phyloP scores from a whole-genome alignment of 805 yeast genomes.

The Komagataella pseudopastoris region DNA sequence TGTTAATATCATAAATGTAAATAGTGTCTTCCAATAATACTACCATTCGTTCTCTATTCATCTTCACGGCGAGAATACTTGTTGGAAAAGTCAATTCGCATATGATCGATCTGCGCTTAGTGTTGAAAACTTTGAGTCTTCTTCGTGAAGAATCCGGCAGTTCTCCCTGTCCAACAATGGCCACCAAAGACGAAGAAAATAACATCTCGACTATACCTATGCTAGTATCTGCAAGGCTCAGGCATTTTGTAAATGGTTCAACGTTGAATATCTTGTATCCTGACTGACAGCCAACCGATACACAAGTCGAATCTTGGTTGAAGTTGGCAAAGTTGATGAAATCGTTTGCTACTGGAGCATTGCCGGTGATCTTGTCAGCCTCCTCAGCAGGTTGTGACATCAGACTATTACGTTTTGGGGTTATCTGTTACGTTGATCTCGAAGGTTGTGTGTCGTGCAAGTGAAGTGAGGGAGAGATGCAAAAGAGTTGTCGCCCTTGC shows the following conservation, averaged over 20 bases:
- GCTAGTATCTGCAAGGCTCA: constrained; percentile 37
- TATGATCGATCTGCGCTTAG: constrained; percentile 53
- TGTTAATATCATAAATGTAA: constrained; percentile 79
- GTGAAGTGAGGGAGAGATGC: background rate
- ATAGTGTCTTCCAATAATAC: constrained; percentile 79
- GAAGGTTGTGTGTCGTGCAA: background rate
- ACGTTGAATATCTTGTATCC: constrained; percentile 74
- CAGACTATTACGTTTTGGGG: background rate
- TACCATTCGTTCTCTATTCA: constrained; percentile 73
- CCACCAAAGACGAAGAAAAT: constrained; percentile 74
- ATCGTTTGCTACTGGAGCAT: constrained; percentile 4
- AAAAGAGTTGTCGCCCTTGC: background rate
- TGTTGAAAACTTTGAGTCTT: constrained; percentile 68
- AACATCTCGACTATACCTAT: constrained; percentile 84
- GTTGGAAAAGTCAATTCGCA: constrained; percentile 89
- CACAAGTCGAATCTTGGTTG: constrained; percentile 79
- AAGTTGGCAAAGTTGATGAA: constrained; percentile 43
- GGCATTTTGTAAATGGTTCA: constrained; percentile 69
- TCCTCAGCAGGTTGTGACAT: background rate
- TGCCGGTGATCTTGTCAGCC: background rate
- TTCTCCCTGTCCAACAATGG: constrained; percentile 73
- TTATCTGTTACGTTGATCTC: background rate
- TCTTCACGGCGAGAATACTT: constrained; percentile 55
- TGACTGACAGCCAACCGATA: constrained; percentile 54
- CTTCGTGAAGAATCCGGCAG: constrained; percentile 70